These are phyloP conservation scores for Hirschfeldia incana DNA, from an alignment of 345 rosid genomes.

Conservation along the genomic window DNA sequence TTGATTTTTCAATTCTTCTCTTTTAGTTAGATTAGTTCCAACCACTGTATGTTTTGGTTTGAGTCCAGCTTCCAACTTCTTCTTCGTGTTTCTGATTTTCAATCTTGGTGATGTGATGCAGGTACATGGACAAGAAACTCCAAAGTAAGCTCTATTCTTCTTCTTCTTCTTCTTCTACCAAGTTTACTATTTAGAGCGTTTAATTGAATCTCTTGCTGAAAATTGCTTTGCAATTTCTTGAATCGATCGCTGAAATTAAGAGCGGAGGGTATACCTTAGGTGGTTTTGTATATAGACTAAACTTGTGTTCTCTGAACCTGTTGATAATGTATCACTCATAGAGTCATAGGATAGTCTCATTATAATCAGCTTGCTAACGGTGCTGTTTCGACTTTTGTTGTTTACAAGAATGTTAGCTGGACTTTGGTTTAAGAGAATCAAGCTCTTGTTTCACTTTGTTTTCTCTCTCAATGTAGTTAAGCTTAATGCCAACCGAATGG, in stretches of 20 bases:
- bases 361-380: not conserved
- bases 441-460: not conserved
- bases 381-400: not conserved
- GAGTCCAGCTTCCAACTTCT: not conserved
- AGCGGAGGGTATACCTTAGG: not conserved
- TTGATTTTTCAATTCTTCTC: not conserved
- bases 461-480: constrained; percentile 49
- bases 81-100: not conserved
- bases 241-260: not conserved
- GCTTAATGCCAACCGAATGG: constrained; percentile 77
- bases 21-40: not conserved
- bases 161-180: not conserved
- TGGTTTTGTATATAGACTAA: no score
- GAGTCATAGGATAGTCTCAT: constrained; percentile 3
- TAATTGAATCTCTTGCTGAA: not conserved
- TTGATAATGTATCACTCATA: not conserved
- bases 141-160: constrained; percentile 49
- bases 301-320: no score
- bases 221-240: not conserved
- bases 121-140: constrained; percentile 86
- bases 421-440: constrained; percentile 4
- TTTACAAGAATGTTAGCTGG: not conserved
- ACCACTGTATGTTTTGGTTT: not conserved
- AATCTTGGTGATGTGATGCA: constrained; percentile 25
- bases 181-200: not conserved